phyloP scores from a whole-genome alignment of 345 rosid genomes.

The Eucalyptus viminalis region DNA sequence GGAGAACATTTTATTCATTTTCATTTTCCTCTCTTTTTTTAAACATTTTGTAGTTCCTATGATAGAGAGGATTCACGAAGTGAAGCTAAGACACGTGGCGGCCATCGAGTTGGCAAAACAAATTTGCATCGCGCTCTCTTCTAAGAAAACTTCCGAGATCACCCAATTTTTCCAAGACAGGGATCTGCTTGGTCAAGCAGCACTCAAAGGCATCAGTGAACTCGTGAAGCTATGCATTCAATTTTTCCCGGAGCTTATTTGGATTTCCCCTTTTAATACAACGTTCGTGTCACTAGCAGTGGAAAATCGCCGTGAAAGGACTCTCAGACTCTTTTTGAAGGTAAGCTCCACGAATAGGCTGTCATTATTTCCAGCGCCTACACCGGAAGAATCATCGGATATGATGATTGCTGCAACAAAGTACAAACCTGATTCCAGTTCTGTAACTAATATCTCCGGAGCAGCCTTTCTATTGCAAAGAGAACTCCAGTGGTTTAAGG shows the following conservation, averaged over 20 bases:
- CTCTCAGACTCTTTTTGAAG: not conserved
- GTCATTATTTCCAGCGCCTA: not conserved
- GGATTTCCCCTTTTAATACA: accelerated
- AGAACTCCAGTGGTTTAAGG: not conserved
- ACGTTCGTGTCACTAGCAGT: not conserved
- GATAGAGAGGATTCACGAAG: not conserved
- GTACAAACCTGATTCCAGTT: not conserved
- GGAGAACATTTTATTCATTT: too few species aligned
- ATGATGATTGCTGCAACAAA: not conserved
- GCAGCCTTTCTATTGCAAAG: not conserved
- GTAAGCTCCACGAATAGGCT: not conserved
- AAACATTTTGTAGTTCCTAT: not conserved
- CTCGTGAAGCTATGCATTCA: not conserved
- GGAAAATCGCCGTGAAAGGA: not conserved
- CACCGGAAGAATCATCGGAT: accelerated
- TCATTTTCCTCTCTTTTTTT: too few species aligned
- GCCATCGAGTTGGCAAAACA: not conserved
- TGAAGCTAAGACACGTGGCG: not conserved
- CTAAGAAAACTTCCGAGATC: not conserved
- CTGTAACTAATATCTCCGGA: not conserved
- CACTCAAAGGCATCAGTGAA: not conserved
- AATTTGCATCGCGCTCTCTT: not conserved
- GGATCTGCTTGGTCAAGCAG: not conserved
- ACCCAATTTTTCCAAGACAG: not conserved
- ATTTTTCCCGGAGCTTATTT: not conserved